A percentile compares a stretch with the other conserved stretches of the same genome.
Evolutionary conservation across 2,329 filamentous ascomycete species (phyloP).

Genomic region (Ophiostoma sp.): DNA sequence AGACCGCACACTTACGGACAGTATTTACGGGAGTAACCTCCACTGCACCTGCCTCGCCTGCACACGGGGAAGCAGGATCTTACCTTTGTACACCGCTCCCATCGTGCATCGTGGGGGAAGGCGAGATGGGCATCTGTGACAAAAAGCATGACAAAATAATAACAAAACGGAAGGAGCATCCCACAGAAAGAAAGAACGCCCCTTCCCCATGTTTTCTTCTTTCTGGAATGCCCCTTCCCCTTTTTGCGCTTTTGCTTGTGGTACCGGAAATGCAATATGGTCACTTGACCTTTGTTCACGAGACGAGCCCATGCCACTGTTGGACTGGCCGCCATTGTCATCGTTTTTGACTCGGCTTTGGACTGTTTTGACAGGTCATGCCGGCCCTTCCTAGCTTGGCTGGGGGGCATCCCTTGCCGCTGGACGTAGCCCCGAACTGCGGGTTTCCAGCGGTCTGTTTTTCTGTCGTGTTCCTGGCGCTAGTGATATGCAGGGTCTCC

Average conservation of each 20-base stretch:
- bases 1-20: neutral
- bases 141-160: neutral
- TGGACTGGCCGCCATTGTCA: neutral
- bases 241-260: neutral
- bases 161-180: neutral
- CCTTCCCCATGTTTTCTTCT: neutral
- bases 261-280: neutral
- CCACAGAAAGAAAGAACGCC: neutral
- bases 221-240: neutral
- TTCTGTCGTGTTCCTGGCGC: neutral
- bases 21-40: too few species aligned
- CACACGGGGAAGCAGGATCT: too few species aligned
- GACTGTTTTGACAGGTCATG: neutral
- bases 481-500: conserved; percentile 15
- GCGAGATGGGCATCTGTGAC: neutral
- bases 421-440: neutral
- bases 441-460: neutral
- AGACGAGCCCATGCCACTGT: neutral
- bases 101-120: conserved; percentile 6
- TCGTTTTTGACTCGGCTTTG: neutral
- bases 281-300: conserved; percentile 10
- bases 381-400: neutral
- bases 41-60: too few species aligned
- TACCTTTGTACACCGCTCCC: conserved; percentile 7
- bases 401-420: neutral